Base-by-base conservation (phyloP, 257 asterid genomes). In the Striga asiatica region DNA sequence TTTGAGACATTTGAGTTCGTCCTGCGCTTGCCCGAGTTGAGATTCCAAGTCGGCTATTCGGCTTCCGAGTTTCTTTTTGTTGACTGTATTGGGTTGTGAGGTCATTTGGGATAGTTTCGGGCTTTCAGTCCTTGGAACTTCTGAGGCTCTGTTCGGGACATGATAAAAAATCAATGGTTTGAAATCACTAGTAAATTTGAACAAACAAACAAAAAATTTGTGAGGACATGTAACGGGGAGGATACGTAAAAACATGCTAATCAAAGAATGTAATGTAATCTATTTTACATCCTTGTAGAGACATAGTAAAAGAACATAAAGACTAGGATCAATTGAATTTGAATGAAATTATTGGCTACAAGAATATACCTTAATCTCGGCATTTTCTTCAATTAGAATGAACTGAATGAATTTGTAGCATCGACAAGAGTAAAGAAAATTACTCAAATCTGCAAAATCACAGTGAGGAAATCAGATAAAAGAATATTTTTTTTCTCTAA, bases 21-120 rank as follows among this genome's bases (percentile, higher is more conserved):
- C 74, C 64, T 84, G 98, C 0, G 96, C 96, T 66, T 83, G 92
- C 16, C 94, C 96, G 32, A 91, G 95, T 59, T 84, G 98, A 22
- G 93, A 78, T 53, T 91, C 98, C 78, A 91, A 74, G 66, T 80
- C 94, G 0, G 95, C 80, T 62, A 91, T 91, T 27, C 95, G 76
- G 14, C 80, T 73, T 5, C 96, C 94, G 4, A 91, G 87, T 70
- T 87, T 91, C 87, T 78, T 87, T 47, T 80, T 91, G 56, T 68
- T 76, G 49, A 60, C 22, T 1, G 84, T 56, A 27, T 76, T 21
- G 10, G 54, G n/a, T n/a, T n/a, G n/a, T n/a, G n/a, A n/a, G n/a
- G n/a, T n/a, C n/a, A n/a, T n/a, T n/a, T n/a, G n/a, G n/a, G n/a
- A 53, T 7, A 81, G 67, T 46, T 71, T 85, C 9, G 94, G 86